Conservation (phyloP, 2,329 filamentous ascomycete species). For the Colletotrichum sp. region DNA sequence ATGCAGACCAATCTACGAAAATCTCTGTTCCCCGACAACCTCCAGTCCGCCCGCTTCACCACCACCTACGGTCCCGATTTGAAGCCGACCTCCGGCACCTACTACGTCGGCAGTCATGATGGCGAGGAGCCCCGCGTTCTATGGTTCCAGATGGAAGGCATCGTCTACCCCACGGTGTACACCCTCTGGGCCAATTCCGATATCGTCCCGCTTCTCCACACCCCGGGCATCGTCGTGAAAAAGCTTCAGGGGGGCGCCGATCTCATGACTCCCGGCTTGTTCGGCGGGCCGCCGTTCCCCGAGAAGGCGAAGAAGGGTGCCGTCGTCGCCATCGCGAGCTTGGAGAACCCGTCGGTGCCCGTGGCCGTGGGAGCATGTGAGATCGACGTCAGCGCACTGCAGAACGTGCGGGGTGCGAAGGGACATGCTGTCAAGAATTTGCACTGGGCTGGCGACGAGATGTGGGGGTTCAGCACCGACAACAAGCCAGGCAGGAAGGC, state of each 20-base stretch:
- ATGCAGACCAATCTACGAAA: background rate
- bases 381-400: background rate
- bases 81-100: background rate
- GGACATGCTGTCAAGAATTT: background rate
- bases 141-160: background rate
- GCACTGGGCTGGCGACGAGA: background rate
- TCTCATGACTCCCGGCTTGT: background rate
- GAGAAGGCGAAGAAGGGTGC: background rate
- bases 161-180: background rate
- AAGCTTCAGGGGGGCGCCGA: background rate
- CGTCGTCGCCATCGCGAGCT: background rate
- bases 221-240: background rate
- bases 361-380: background rate
- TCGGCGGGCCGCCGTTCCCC: background rate
- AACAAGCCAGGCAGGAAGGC: background rate
- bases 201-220: background rate
- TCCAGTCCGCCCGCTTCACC: background rate
- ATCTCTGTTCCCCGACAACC: constrained; percentile 3
- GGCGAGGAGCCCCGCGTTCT: background rate
- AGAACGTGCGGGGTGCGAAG: background rate
- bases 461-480: background rate
- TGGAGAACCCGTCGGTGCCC: background rate
- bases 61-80: background rate
- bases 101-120: background rate
- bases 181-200: background rate